Conservation (phyloP, 2,329 filamentous ascomycete species). For the Penicillium frequentans region DNA sequence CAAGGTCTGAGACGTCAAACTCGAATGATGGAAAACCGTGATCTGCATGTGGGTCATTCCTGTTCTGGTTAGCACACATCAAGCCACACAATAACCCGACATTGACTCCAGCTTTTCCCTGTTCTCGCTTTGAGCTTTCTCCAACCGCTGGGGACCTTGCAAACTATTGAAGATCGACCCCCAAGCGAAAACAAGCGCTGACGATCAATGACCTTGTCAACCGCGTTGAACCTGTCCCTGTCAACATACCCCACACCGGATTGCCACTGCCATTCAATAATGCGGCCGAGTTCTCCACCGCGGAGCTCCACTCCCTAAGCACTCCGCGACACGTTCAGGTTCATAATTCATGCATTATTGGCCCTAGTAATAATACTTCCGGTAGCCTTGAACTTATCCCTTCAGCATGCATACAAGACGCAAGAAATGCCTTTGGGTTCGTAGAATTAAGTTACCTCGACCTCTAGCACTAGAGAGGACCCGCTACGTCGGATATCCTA, state of each 20-base stretch:
- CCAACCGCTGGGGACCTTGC: neutral
- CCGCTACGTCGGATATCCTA: neutral
- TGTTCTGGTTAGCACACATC: neutral
- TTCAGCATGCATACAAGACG: neutral
- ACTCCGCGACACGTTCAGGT: neutral
- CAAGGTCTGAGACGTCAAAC: neutral
- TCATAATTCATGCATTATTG: neutral
- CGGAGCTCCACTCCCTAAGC: neutral
- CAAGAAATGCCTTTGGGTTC: neutral
- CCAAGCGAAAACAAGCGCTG: neutral
- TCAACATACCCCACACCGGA: conserved; percentile 4
- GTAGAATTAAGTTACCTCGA: neutral
- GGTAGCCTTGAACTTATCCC: neutral
- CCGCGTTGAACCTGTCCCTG: neutral
- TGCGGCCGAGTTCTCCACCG: conserved; percentile 1
- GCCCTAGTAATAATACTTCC: neutral
- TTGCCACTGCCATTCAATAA: conserved; percentile 12
- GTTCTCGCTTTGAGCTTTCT: neutral
- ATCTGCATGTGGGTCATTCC: neutral
- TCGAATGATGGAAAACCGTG: neutral
- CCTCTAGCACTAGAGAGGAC: neutral
- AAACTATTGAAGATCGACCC: neutral
- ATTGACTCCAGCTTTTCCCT: neutral
- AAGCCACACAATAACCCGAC: neutral
- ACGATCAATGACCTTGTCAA: neutral